Conservation (phyloP, 495 filamentous ascomycete species). For the Podospora fimiseda region DNA sequence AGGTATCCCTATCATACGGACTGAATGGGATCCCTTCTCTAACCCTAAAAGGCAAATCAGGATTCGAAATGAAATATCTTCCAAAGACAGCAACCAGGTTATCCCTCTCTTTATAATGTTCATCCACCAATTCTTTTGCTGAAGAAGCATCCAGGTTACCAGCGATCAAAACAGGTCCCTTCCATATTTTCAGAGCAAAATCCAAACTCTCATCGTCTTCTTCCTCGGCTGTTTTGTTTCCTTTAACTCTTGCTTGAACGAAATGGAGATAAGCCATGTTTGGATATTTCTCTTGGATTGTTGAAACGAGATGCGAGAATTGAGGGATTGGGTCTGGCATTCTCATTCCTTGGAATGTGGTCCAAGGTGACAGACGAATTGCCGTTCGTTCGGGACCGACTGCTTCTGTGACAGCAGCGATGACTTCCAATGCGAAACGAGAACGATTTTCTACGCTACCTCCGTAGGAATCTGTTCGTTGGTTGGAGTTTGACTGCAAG, state of each 20-base stretch:
- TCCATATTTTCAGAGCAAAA: constrained; percentile 46
- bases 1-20: constrained; percentile 51
- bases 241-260: constrained; percentile 47
- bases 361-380: constrained; percentile 61
- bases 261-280: constrained; percentile 62
- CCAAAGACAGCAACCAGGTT: constrained; percentile 55
- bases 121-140: constrained; percentile 48
- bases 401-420: constrained; percentile 54
- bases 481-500: constrained; percentile 54
- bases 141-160: constrained; percentile 49
- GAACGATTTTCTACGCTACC: constrained; percentile 67
- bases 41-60: constrained; percentile 62
- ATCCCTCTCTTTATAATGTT: constrained; percentile 43
- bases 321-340: constrained; percentile 60
- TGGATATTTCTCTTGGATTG: constrained; percentile 41
- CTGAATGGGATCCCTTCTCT: constrained; percentile 49
- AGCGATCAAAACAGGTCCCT: constrained; percentile 52
- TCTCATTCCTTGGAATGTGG: constrained; percentile 59
- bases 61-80: constrained; percentile 60
- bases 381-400: constrained; percentile 57
- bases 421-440: constrained; percentile 59
- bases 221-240: constrained; percentile 30
- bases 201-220: constrained; percentile 44
- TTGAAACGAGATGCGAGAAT: constrained; percentile 51
- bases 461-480: constrained; percentile 60